Evolutionary conservation across 176 grass and related monocot species (phyloP).

Genomic region (Ampelocalamus luodianensis): DNA sequence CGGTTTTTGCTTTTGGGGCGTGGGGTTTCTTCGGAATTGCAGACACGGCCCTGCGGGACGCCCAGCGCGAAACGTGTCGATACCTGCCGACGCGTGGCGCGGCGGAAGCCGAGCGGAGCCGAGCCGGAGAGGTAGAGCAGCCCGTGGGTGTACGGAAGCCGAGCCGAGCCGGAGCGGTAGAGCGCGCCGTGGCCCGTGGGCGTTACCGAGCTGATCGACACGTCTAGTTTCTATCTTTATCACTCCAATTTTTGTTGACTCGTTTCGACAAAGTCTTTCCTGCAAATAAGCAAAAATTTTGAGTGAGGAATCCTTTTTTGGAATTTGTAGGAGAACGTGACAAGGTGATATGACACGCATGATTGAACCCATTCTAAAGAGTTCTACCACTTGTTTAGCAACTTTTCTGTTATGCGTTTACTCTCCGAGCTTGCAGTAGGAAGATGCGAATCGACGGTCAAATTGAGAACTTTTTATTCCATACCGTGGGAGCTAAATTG

Average conservation of each 20-base stretch:
- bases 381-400: too few species aligned
- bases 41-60: neutral
- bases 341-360: neutral
- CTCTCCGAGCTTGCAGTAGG: neutral
- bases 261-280: neutral
- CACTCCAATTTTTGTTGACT: too few species aligned
- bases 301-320: neutral
- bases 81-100: constrained; percentile 43
- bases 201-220: neutral
- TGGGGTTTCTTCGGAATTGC: constrained; percentile 45
- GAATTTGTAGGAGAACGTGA: neutral
- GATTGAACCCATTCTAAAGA: neutral
- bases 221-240: neutral
- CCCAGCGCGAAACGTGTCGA: constrained; percentile 33
- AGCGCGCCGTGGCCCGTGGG: neutral
- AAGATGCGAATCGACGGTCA: neutral
- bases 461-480: neutral
- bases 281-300: neutral
- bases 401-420: too few species aligned
- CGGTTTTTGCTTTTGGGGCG: constrained; percentile 50
- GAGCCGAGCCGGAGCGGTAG: neutral
- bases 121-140: neutral
- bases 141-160: neutral
- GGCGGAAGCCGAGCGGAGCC: neutral
- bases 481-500: neutral